phyloP scores from a whole-genome alignment of 208 protist genomes.

The Leishmania major region DNA sequence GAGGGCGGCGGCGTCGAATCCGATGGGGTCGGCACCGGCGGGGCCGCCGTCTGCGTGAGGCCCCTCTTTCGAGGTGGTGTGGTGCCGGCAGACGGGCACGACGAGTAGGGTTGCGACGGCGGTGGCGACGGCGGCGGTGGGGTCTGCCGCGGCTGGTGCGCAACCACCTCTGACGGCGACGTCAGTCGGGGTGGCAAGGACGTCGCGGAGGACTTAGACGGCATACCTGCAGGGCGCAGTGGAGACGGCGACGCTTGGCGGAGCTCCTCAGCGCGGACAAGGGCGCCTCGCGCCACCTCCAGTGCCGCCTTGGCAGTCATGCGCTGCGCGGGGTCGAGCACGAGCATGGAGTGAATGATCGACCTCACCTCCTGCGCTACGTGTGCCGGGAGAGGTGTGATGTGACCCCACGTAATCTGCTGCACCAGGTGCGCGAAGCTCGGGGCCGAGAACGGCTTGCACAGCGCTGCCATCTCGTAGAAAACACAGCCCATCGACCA shows the following conservation, averaged over 20 bases:
- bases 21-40: neutral
- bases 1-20: neutral
- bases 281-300: constrained; percentile 20
- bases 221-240: constrained; percentile 7
- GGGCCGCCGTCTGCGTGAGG: neutral
- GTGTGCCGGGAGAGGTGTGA: constrained; percentile 51
- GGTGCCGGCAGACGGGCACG: neutral
- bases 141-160: neutral
- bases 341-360: constrained; percentile 70
- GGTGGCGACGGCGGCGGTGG: neutral
- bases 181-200: neutral
- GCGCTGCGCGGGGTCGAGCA: constrained; percentile 53
- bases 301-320: constrained; percentile 42
- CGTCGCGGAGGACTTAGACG: neutral
- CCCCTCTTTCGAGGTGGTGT: neutral
- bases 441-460: constrained; percentile 64
- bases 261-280: constrained; percentile 15
- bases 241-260: constrained; percentile 9
- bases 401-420: constrained; percentile 73
- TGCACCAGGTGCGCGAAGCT: constrained; percentile 84
- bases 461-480: constrained; percentile 83
- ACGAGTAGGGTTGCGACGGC: neutral
- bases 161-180: neutral
- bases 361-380: constrained; percentile 41
- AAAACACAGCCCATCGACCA: constrained; percentile 91